These are phyloP conservation scores for Eleusine coracana DNA, from an alignment of 176 grass and related monocot genomes.

Conservation along the genomic window DNA sequence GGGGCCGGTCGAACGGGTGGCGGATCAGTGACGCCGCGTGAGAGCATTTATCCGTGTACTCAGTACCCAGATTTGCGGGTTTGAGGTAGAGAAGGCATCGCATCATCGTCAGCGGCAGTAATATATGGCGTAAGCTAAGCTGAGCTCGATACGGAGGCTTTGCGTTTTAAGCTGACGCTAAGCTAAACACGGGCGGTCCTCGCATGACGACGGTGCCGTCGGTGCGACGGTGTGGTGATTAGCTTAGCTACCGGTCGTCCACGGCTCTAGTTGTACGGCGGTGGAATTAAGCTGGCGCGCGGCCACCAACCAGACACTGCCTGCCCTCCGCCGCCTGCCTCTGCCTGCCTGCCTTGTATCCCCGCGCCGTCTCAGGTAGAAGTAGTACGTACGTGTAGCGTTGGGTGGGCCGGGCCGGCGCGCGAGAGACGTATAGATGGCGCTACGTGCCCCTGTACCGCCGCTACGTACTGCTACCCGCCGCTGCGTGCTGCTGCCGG, in stretches of 20 bases:
- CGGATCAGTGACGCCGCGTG: not conserved
- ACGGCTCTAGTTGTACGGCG: not conserved
- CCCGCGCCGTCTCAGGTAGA: not conserved
- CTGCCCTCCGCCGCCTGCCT: not conserved
- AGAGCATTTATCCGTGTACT: not conserved
- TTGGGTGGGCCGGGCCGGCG: not conserved
- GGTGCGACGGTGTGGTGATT: not conserved
- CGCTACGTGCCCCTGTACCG: not conserved
- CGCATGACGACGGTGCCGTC: no score
- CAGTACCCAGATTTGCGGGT: no score
- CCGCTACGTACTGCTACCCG: not conserved
- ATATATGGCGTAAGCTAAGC: no score
- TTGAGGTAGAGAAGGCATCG: no score
- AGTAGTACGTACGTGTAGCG: not conserved
- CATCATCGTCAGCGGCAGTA: no score
- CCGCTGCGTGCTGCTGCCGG: not conserved
- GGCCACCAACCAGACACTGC: not conserved
- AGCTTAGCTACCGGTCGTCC: not conserved
- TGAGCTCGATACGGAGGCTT: not conserved
- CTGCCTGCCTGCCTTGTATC: no score
- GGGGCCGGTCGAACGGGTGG: not conserved
- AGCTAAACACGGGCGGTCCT: not conserved
- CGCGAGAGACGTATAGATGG: not conserved
- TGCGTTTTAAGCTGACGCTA: not conserved
- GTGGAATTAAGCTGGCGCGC: slow-evolving; percentile 16